Percentiles rank a stretch among this genome's conserved stretches.
phyloP scores from a whole-genome alignment of 2,329 filamentous ascomycete genomes.

The Claviceps cyperi region DNA sequence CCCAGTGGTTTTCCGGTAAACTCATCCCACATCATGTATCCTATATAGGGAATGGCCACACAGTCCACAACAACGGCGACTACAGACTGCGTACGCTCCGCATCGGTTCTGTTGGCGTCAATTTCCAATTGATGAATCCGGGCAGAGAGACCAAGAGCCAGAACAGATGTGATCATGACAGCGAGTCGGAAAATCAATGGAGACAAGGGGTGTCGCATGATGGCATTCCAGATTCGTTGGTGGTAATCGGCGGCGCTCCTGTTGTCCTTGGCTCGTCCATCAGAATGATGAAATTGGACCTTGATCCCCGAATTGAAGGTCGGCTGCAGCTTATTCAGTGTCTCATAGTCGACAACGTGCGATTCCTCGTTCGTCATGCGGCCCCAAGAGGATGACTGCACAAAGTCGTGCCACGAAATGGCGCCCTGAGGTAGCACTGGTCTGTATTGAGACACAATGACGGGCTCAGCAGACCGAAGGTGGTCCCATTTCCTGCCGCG shows the following conservation, averaged over 20 bases:
- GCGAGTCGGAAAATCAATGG: conserved; percentile 71
- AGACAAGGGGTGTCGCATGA: conserved; percentile 72
- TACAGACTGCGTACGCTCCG: conserved; percentile 61
- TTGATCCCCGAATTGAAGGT: conserved; percentile 27
- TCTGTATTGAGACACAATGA: conserved; percentile 38
- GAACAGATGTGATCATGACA: conserved; percentile 68
- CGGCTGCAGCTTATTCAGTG: conserved; percentile 31
- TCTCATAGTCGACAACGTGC: conserved; percentile 30
- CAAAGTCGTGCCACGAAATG: conserved; percentile 37
- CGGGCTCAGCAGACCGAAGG: conserved; percentile 41
- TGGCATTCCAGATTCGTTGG: conserved; percentile 49
- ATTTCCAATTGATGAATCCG: conserved; percentile 54
- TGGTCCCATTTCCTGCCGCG: conserved; percentile 45
- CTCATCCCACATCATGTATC: conserved; percentile 93
- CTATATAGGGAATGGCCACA: conserved; percentile 75
- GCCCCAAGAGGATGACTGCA: conserved; percentile 38
- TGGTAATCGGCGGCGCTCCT: conserved; percentile 21
- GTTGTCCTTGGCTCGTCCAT: conserved; percentile 13
- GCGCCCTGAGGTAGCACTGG: conserved; percentile 26
- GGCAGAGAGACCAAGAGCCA: conserved; percentile 65
- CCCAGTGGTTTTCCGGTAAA: conserved; percentile 90
- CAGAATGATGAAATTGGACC: conserved; percentile 15
- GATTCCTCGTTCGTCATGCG: conserved; percentile 31
- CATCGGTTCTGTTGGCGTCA: conserved; percentile 23
- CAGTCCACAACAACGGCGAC: conserved; percentile 85